Conservation (phyloP, 345 rosid species). For the Boechera stricta region DNA sequence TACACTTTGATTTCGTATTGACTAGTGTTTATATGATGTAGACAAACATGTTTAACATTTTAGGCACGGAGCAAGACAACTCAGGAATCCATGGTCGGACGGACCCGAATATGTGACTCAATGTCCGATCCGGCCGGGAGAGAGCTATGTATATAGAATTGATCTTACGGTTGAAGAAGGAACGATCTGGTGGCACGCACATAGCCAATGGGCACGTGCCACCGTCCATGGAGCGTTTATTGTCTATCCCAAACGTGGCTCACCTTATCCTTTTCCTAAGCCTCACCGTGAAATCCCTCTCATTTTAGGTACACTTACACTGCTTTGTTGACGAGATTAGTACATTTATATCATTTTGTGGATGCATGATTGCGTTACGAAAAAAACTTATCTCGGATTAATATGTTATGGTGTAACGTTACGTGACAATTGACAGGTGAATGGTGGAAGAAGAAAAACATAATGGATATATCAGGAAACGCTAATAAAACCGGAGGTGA, state of each 20-base stretch:
- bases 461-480: conserved; percentile 57
- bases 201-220: conserved; percentile 77
- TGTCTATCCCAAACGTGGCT: conserved; percentile 55
- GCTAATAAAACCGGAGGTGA: conserved; percentile 65
- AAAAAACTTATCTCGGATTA: neutral
- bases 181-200: conserved; percentile 98
- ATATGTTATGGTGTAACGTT: conserved; percentile 17
- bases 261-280: conserved; percentile 56
- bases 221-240: conserved; percentile 83
- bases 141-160: conserved; percentile 59
- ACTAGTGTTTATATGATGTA: neutral
- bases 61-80: conserved; percentile 56
- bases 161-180: conserved; percentile 65
- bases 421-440: conserved; percentile 57
- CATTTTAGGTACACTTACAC: conserved; percentile 56
- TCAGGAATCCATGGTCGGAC: conserved; percentile 52
- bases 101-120: conserved; percentile 67
- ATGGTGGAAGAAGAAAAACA: conserved; percentile 75
- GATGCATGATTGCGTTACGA: neutral
- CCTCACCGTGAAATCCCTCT: conserved; percentile 63
- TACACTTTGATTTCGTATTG: neutral
- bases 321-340: conserved; percentile 40
- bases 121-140: conserved; percentile 75
- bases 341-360: too few relatives aligned
- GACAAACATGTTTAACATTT: neutral